Evolutionary conservation across 1,284 basidiomycete species (phyloP).

Genomic region (Amylostereum areolatum): DNA sequence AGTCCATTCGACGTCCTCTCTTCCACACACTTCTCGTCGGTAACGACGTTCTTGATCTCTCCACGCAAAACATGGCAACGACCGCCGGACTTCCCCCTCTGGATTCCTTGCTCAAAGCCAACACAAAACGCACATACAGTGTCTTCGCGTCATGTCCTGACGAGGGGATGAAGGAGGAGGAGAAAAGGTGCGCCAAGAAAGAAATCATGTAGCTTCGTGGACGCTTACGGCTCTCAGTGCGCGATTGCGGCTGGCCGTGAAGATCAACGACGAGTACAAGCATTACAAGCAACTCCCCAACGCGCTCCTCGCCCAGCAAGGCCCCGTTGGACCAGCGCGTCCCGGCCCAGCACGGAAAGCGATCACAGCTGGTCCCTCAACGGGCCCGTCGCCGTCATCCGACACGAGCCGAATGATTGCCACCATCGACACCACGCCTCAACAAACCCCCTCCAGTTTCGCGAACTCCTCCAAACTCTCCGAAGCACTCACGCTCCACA

Average conservation of each 20-base stretch:
- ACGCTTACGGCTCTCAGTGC: conserved; percentile 33
- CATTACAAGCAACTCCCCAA: conserved; percentile 84
- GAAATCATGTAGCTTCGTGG: background rate
- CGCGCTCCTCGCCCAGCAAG: conserved; percentile 77
- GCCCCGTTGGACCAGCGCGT: conserved; percentile 70
- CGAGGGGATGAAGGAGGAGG: conserved; percentile 57
- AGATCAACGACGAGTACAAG: conserved; percentile 84
- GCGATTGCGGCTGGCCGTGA: conserved; percentile 60
- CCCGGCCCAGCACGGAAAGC: conserved; percentile 60
- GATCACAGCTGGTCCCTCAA: conserved; percentile 53
- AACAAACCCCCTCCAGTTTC: conserved; percentile 60
- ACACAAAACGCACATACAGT: conserved; percentile 62
- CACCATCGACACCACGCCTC: conserved; percentile 63
- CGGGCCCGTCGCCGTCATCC: conserved; percentile 28
- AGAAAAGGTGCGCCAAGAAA: conserved; percentile 47
- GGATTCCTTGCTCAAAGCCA: conserved; percentile 55
- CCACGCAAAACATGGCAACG: conserved; percentile 23
- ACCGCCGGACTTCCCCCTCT: conserved; percentile 56
- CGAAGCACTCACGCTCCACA: conserved; percentile 83
- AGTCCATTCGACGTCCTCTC: too few relatives aligned
- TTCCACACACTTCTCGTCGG: too few relatives aligned
- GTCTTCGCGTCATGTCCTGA: conserved; percentile 63
- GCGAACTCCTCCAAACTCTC: conserved; percentile 63
- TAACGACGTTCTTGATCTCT: too few relatives aligned
- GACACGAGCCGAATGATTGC: conserved; percentile 62